These are phyloP conservation scores for Phytophthora sp. DNA, from an alignment of 352 stramenopile genomes.

Conservation along the genomic window DNA sequence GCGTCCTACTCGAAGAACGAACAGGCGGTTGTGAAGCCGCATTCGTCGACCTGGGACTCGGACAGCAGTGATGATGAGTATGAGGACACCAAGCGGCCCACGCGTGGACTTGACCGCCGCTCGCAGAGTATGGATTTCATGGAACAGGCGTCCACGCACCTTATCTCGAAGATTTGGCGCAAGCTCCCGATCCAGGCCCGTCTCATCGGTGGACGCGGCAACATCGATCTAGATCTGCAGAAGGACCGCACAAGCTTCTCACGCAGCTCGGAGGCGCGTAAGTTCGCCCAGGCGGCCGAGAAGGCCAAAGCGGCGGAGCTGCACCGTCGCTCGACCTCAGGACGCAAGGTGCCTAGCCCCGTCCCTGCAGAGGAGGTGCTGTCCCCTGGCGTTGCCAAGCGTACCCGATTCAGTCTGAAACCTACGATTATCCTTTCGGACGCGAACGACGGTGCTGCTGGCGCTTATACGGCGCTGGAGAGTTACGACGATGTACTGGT, in stretches of 20 bases:
- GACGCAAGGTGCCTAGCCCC: conserved; percentile 36
- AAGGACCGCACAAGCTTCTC: conserved; percentile 71
- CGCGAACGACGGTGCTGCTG: conserved; percentile 34
- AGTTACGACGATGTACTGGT: conserved; percentile 82
- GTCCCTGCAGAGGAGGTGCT: conserved; percentile 49
- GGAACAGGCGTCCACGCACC: conserved; percentile 70
- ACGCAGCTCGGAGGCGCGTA: conserved; percentile 57
- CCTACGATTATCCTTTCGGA: conserved; percentile 33
- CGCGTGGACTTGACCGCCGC: conserved; percentile 60
- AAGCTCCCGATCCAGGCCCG: conserved; percentile 80
- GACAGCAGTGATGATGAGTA: conserved; percentile 81
- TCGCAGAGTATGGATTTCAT: conserved; percentile 84
- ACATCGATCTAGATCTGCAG: conserved; percentile 62
- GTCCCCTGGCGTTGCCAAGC: conserved; percentile 50
- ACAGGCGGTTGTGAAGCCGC: conserved; percentile 55
- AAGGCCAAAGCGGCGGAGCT: conserved; percentile 39
- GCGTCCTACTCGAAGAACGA: conserved; percentile 52
- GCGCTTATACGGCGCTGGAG: conserved; percentile 59
- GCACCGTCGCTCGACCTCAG: conserved; percentile 32
- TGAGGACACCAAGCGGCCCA: conserved; percentile 64
- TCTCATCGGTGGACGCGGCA: conserved; percentile 56
- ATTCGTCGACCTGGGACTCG: conserved; percentile 62
- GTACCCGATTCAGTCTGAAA: conserved; percentile 50
- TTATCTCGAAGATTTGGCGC: conserved; percentile 84
- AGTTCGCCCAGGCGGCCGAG: conserved; percentile 43